phyloP scores from a whole-genome alignment of 306 rosid genomes.

The Lathyrus sativus region DNA sequence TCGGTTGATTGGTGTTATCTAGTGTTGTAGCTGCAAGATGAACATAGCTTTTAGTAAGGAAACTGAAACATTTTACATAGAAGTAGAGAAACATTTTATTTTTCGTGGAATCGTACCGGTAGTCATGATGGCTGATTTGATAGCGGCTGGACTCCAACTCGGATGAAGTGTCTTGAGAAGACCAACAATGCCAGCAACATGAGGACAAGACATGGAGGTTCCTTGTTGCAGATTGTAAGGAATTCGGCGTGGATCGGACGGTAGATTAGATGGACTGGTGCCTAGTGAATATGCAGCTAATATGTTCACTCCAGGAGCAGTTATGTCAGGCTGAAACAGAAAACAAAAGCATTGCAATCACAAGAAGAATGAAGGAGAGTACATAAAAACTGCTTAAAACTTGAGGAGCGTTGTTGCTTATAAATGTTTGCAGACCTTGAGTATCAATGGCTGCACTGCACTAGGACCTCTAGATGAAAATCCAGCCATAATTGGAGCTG shows the following conservation, averaged over 20 bases:
- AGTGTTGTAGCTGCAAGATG: conserved; percentile 46
- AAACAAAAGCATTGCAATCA: not conserved
- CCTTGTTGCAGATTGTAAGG: conserved; percentile 48
- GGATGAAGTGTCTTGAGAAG: conserved; percentile 66
- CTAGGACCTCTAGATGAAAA: conserved; percentile 80
- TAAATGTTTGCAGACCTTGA: conserved; percentile 51
- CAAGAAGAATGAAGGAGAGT: not conserved
- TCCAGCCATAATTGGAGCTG: conserved; percentile 64
- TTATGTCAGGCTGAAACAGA: conserved; percentile 63
- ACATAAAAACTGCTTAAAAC: not conserved
- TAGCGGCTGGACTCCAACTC: conserved; percentile 65
- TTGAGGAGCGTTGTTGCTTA: not conserved
- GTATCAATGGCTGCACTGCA: conserved; percentile 45
- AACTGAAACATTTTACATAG: not conserved
- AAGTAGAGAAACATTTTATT: not conserved
- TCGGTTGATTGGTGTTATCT: conserved; percentile 41
- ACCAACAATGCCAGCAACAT: conserved; percentile 61
- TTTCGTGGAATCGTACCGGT: conserved; percentile 39
- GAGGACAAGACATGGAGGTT: conserved; percentile 73
- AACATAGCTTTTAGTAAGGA: not conserved
- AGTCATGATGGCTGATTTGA: conserved; percentile 74
- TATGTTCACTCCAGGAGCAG: conserved; percentile 67
- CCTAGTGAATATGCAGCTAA: conserved; percentile 56
- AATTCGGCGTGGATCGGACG: conserved; percentile 44
- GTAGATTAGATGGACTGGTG: conserved; percentile 24